phyloP scores from a whole-genome alignment of 495 filamentous ascomycete genomes.

The Cercophora scortea region DNA sequence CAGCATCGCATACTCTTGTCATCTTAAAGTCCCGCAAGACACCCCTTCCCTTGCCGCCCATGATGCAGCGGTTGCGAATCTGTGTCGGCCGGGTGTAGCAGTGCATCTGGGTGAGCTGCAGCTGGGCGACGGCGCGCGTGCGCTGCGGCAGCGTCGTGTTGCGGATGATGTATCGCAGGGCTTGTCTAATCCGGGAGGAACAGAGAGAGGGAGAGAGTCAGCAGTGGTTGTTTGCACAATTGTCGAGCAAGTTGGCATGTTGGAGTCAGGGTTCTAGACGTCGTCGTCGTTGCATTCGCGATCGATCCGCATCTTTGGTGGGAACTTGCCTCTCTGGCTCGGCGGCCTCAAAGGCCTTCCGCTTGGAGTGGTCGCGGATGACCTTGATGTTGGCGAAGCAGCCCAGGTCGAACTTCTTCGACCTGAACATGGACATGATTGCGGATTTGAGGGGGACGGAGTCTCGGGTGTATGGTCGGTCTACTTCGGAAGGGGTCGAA shows the following conservation, averaged over 20 bases:
- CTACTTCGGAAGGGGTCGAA: neutral
- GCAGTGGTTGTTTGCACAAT: neutral
- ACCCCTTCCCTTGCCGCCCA: slow-evolving; percentile 79
- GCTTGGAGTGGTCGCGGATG: slow-evolving; percentile 91
- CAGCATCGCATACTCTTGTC: slow-evolving; percentile 58
- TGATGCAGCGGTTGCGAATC: slow-evolving; percentile 86
- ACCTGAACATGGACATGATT: slow-evolving; percentile 72
- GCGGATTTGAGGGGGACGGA: slow-evolving; percentile 6
- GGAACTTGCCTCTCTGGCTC: slow-evolving; percentile 73
- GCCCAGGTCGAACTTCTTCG: slow-evolving; percentile 80
- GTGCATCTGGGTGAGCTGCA: slow-evolving; percentile 91
- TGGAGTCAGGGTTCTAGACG: no score
- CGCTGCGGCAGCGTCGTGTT: slow-evolving; percentile 80
- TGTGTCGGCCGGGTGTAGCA: slow-evolving; percentile 87
- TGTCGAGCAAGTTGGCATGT: no score
- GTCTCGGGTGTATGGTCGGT: neutral
- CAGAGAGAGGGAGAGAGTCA: neutral
- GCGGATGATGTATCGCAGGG: slow-evolving; percentile 86
- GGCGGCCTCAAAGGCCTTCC: slow-evolving; percentile 77
- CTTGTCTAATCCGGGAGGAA: slow-evolving; percentile 64
- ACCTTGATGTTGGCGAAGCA: slow-evolving; percentile 76
- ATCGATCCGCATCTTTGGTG: neutral
- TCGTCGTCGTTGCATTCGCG: no score
- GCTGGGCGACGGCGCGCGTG: slow-evolving; percentile 78
- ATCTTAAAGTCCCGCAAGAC: slow-evolving; percentile 85